Evolutionary conservation across 345 rosid species (phyloP), one percentile per base, ranked within the genome.

Genomic region (Eucalyptus microcorys): DNA sequence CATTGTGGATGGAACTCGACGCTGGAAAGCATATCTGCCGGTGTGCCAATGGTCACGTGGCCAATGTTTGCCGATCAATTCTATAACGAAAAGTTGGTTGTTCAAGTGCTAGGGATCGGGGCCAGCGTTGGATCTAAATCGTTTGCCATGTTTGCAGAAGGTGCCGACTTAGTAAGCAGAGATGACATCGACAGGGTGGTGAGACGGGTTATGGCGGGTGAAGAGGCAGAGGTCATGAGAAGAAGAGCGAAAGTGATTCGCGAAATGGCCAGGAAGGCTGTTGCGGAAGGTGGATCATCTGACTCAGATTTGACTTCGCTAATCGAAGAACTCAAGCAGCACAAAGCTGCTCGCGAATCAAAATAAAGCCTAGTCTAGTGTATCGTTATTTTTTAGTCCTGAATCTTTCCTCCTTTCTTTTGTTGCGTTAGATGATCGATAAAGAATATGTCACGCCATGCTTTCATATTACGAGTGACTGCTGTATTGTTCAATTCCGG

Each of bases 251-350:
- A 27, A 34, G 26, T 27, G 49, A 50, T 93, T 7, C 85, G 87
- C 21, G 87, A 85, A 32, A 89, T 83, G 89, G 94, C 94, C 4
- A 89, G 37, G 66, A 87, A 66, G 48, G 93, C 93, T 8, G 88
- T 93, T 59, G 89, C 89, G 45, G 90, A 91, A 57, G 93, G 90
- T 7, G 93, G 93, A 37, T 92, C 94, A 7, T 93, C 91, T 21
- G 61, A 53, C 49, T 87, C 90, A 22, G 86, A 80, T 81, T 83
- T 88, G 32, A 80, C 50, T 42, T 53, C 87, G 10, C 22, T 88
- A 14, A 42, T 88, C 4, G 89, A 79, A 55, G 76, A 88, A 34
- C 81, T 71, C 81, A 71, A 21, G 26, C 43, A 71, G 43, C 43
- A 34, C 26, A 71, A 37, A 71, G 81, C 81, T 10, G 81, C 81